A percentile compares a stretch with the other conserved stretches of the same genome.
These are phyloP conservation scores for Pseudogymnoascus sp. DNA, from an alignment of 2,329 filamentous ascomycete species.

Conservation along the genomic window DNA sequence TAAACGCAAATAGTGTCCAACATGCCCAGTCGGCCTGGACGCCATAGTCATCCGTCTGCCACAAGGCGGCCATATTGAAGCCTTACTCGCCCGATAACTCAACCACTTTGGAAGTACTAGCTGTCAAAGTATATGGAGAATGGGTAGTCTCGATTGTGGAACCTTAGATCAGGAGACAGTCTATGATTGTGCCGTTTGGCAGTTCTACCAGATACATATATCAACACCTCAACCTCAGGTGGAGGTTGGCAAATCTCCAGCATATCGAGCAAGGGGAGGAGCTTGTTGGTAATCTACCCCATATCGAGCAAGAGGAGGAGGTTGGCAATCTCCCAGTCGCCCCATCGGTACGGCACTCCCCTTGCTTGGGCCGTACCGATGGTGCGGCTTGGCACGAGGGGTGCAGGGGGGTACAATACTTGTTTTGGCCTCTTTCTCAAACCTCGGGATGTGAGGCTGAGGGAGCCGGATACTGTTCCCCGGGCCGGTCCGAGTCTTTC, in stretches of 20 bases:
- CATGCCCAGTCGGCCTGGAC: slow-evolving; percentile 5
- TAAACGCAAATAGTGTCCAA: slow-evolving; percentile 9
- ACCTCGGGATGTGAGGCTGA: not conserved
- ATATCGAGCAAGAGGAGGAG: not conserved
- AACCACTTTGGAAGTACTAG: not conserved
- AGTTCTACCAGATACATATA: not conserved
- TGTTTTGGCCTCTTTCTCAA: not conserved
- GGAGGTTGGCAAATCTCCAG: not conserved
- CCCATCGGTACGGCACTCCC: too few relatives aligned
- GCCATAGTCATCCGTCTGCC: not conserved
- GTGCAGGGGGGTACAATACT: not conserved
- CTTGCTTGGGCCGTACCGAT: not conserved
- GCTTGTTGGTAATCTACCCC: not conserved
- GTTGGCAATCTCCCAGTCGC: not conserved
- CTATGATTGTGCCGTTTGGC: not conserved
- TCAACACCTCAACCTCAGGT: not conserved
- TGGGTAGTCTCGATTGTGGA: not conserved
- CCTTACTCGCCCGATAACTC: not conserved
- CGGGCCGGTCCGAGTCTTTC: not conserved
- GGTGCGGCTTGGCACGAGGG: not conserved
- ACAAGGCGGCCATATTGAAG: not conserved
- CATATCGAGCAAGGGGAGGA: not conserved
- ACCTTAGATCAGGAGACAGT: not conserved
- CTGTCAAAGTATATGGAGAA: not conserved
- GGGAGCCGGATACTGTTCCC: not conserved